These are phyloP conservation scores for Amborella trichopoda DNA, from an alignment of 164 flowering plant species.

Conservation along the genomic window DNA sequence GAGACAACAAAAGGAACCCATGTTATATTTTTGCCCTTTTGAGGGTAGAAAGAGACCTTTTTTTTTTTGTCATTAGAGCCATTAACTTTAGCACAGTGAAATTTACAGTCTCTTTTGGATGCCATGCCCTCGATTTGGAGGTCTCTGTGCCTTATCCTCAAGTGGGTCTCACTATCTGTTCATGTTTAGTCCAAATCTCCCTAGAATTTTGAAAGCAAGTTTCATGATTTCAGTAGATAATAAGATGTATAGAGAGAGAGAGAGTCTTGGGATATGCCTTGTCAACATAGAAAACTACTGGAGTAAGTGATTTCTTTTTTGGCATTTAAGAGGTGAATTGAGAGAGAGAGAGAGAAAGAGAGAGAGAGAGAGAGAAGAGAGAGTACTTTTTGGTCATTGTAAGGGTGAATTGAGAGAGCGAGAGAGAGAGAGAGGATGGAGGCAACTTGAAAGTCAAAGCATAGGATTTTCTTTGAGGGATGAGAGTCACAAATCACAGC, in stretches of 20 bases:
- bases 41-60: background rate
- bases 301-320: background rate
- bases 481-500: no score
- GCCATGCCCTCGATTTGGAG: background rate
- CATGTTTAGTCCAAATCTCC: no score
- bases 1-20: background rate
- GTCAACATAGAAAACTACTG: slow-evolving; percentile 2
- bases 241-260: no score
- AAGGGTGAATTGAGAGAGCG: background rate
- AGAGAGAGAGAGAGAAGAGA: background rate
- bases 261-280: slow-evolving; percentile 5
- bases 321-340: background rate
- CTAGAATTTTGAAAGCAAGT: no score
- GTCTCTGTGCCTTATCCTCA: slow-evolving; percentile 11
- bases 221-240: no score
- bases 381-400: slow-evolving; percentile 2
- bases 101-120: background rate
- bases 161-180: slow-evolving; percentile 13
- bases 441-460: background rate
- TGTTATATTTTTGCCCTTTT: background rate
- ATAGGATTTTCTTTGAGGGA: no score
- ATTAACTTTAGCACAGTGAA: background rate
- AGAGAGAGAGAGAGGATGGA: background rate
- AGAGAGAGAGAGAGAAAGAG: background rate
- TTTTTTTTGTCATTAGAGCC: background rate